Conservation (phyloP, 2,329 filamentous ascomycete genomes). For the Beauveria asiatica region DNA sequence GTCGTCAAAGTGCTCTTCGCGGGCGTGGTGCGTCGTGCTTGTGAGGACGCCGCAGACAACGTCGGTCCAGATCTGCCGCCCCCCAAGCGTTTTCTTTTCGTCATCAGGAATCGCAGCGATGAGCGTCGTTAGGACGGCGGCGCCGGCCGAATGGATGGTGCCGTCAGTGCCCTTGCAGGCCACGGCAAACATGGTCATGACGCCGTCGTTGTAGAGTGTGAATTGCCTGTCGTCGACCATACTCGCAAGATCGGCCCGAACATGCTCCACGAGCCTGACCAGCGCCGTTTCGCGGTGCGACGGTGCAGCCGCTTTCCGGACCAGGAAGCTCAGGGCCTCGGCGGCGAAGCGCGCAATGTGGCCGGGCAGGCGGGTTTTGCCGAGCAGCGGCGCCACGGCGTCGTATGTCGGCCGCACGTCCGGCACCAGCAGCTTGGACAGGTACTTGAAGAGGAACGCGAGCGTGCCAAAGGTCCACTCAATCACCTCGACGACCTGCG, state of each 20-base stretch:
- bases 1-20: constrained; percentile 61
- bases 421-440: constrained; percentile 77
- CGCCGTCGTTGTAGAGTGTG: constrained; percentile 69
- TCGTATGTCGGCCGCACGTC: constrained; percentile 79
- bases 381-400: constrained; percentile 75
- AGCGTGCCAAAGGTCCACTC: constrained; percentile 95
- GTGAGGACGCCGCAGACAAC: constrained; percentile 70
- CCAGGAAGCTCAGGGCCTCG: constrained; percentile 86
- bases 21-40: constrained; percentile 76
- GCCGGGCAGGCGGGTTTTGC: constrained; percentile 70
- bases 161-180: constrained; percentile 57
- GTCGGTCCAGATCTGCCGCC: constrained; percentile 47
- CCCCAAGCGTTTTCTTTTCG: constrained; percentile 37
- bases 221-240: constrained; percentile 47
- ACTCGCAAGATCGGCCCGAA: constrained; percentile 57
- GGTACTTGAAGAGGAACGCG: constrained; percentile 94
- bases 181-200: constrained; percentile 90
- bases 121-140: constrained; percentile 43
- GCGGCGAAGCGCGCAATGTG: constrained; percentile 90
- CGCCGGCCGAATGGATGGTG: constrained; percentile 51
- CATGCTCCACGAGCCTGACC: constrained; percentile 60
- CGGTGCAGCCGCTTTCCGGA: constrained; percentile 76
- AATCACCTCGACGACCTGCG: constrained; percentile 77
- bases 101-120: constrained; percentile 42
- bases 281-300: constrained; percentile 70